Evolutionary conservation across 805 yeast species (phyloP), one percentile per base, ranked within the genome.

Genomic region (Lipomyces orientalis): DNA sequence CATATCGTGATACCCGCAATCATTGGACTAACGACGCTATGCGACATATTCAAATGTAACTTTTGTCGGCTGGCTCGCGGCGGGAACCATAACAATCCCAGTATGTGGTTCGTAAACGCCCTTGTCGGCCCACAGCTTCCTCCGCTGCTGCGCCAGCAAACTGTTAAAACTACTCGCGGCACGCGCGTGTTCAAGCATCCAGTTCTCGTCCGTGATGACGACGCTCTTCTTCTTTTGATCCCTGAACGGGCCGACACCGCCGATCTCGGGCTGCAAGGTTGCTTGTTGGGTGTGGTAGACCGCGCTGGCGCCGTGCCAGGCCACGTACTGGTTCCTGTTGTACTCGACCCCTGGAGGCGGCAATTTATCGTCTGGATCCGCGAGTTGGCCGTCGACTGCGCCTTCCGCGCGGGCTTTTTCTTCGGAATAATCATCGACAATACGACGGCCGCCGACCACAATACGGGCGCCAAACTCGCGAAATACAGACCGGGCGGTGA

Each of bases 391-490:
- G 63, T 87, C 87, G 19, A 84, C 83, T 35, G 86, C 89, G 49
- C 92, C 93, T 33, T 85, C 86, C 29, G 67, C 73, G 22, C 80
- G 78, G 1, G 85, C 81, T 59, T 79, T 82, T 39, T 84, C 85
- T 75, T 90, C 97, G 82, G 93, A 91, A 77, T 93, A 95, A 78
- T 95, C 99, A 80, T 95, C 99, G 12, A 81, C 83, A 35, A 91
- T 89, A 71, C 90, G 87, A 69, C 84, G 86, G 55, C 99, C 99
- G 62, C 91, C 90, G 25, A 86, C 84, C 51, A 95, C 82, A 61
- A 93, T 87, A 68, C 87, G 86, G 31, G 97, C 90, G 4, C 99
- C 99, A 81, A 95, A 94, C 79, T 93, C 98, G 71, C 93, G 85
- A 79, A 86, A 95, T 1, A 93, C 88, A 16, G 96, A 88, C 65